A percentile compares a stretch with the other conserved stretches of the same genome.
phyloP scores from a whole-genome alignment of 768 basidiomycete genomes.

The Xanthoconium purpureum region DNA sequence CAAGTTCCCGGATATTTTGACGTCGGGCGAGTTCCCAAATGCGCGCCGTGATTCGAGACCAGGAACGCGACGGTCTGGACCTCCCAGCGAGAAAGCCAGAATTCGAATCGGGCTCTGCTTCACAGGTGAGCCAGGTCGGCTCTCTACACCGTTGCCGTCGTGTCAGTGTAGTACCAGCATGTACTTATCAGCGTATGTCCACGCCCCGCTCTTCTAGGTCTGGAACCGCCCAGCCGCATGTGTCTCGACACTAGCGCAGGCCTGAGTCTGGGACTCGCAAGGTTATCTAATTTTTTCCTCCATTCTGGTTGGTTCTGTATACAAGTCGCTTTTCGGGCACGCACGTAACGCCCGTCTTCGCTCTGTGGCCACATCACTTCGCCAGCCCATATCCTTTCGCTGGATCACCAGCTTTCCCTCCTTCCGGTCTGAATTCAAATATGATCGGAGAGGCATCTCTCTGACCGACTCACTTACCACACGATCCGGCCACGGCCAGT shows the following conservation, averaged over 20 bases:
- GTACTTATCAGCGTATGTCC: neutral
- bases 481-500: conserved; percentile 17
- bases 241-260: neutral
- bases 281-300: conserved; percentile 1
- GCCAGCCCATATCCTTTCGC: neutral
- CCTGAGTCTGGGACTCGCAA: neutral
- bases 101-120: no score
- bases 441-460: neutral
- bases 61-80: neutral
- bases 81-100: no score
- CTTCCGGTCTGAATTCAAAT: conserved; percentile 23
- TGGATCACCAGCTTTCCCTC: neutral
- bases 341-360: conserved; percentile 15
- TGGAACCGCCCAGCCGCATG: conserved; percentile 1
- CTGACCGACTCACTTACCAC: neutral
- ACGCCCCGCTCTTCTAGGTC: neutral
- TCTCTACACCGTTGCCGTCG: neutral
- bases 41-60: neutral
- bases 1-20: no score
- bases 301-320: conserved; percentile 3
- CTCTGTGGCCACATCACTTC: neutral
- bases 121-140: neutral
- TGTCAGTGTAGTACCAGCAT: neutral
- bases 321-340: conserved; percentile 6
- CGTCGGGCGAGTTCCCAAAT: neutral